Evolutionary conservation across 495 filamentous ascomycete genomes (phyloP), one percentile per base, ranked within the genome.

Genomic region (Trichoderma gamsii): DNA sequence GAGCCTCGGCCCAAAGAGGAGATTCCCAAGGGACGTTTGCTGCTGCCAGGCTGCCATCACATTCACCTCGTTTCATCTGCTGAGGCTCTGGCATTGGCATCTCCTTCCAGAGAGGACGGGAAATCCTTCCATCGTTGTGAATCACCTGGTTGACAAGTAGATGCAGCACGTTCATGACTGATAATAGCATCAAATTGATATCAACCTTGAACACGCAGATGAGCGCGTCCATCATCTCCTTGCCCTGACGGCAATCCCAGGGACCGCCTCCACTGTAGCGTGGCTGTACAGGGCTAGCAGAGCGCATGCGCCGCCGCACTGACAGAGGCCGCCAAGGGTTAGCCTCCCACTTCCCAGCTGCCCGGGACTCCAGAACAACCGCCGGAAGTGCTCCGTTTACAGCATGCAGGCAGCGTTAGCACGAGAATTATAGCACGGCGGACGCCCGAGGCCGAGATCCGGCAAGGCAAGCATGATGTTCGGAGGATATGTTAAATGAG

Each of bases 271-370:
- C 56, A 61, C 56, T 32, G 16, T 15, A 61, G 27, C 56, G 56
- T 61, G 56, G 56, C 56, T 61, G 56, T 61, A 61, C 56, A 61
- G 56, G 56, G 56, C 56, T 61, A 61, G 27, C 27, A 61, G 16
- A 61, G 16, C 27, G 25, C 56, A 56, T 61, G 56, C 23, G 56
- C 23, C 11, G 25, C n/a, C 11, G 25, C n/a, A 13, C 23, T 15
- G 16, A 61, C 25, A 61, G 25, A 61, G 56, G 56, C 56, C 56
- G 56, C 56, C 56, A 61, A 61, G 56, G 23, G 13, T 61, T 61
- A 16, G 56, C 32, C 27, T 29, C 9, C 27, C 56, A 23, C 23
- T 13, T 21, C 56, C 56, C 56, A 61, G 56, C 56, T 32, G 56
- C 4, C 27, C 56, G 56, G 56, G 6, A 61, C 56, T 15, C 44